Base-by-base conservation (phyloP, 2,329 filamentous ascomycete genomes). In the Zymoseptoria brevis region DNA sequence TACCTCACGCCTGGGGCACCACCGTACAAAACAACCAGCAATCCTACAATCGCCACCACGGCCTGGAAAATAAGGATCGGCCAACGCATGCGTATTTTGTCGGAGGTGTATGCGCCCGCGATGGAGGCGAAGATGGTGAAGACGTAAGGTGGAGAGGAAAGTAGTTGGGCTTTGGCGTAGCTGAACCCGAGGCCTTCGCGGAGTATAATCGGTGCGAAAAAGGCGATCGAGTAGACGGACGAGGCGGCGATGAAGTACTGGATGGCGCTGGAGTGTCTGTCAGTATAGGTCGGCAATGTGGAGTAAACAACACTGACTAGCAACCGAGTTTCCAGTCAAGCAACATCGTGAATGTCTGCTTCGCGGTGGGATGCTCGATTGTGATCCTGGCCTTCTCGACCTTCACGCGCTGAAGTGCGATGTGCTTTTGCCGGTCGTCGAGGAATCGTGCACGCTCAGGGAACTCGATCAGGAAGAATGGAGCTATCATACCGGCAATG, bases 121-220 rank as follows among this genome's bases (percentile, higher is more conserved):
- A 79, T 83, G 80, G 87, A 88, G 66, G 85, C 69, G 59, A 87
- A 76, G 41, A 83, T 85, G 8, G 85, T 83, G 60, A 88, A 82
- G 24, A 75, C 81, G 69, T 87, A 89, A 0, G 87, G 86, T 0
- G 87, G 87, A 0, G 89, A 87, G 3, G 86, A 80, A 4, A 92
- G 82, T 69, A 87, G 89, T 73, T 90, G 87, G 0, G 87, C 78
- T 54, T 77, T 77, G 7, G 79, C 85, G 4, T 86, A 77, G 53
- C 73, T 77, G 76, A 89, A 92, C 13, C 83, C 81, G 77, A 92
- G 82, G 19, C 80, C 80, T 22, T 74, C 64, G 8, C 70, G 69
- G 5, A 95, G 82, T 66, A 94, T 89, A 67, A 92, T 83, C 6
- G 89, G 89, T 3, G 92, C 75, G 69, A 92, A 93, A 73, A 88